phyloP scores from a whole-genome alignment of 1,139 yeast species.

The Wickerhamiella pararugosa region DNA sequence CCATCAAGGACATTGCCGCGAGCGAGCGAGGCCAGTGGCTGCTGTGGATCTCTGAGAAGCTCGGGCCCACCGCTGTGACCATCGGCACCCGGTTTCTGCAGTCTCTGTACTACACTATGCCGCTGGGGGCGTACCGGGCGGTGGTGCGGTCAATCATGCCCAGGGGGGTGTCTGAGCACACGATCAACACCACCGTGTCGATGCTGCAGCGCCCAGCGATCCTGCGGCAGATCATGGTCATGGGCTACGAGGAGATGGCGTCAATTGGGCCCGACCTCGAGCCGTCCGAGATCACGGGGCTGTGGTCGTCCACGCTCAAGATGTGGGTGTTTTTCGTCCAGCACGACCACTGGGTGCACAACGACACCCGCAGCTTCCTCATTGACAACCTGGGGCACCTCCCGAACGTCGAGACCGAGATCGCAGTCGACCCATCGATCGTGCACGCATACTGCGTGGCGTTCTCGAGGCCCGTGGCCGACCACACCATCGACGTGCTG shows the following conservation, averaged over 20 bases:
- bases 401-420: neutral
- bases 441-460: neutral
- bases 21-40: conserved; percentile 37
- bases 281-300: conserved; percentile 33
- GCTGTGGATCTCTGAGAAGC: conserved; percentile 14
- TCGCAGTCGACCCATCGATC: neutral
- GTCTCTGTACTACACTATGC: conserved; percentile 8
- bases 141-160: neutral
- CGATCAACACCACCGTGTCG: conserved; percentile 24
- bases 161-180: neutral
- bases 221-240: conserved; percentile 36
- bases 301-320: conserved; percentile 28
- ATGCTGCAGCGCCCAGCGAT: conserved; percentile 31
- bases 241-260: conserved; percentile 45
- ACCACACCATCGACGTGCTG: too few species aligned
- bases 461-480: too few species aligned
- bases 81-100: conserved; percentile 6
- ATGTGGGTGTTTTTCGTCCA: conserved; percentile 45
- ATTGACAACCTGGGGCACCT: conserved; percentile 17
- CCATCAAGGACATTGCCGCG: conserved; percentile 39
- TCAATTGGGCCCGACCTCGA: conserved; percentile 26
- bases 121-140: neutral
- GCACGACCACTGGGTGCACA: conserved; percentile 47
- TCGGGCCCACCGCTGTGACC: neutral
- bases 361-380: conserved; percentile 32